These are phyloP conservation scores for Catharanthus roseus DNA, from an alignment of 257 asterid species.

Conservation along the genomic window DNA sequence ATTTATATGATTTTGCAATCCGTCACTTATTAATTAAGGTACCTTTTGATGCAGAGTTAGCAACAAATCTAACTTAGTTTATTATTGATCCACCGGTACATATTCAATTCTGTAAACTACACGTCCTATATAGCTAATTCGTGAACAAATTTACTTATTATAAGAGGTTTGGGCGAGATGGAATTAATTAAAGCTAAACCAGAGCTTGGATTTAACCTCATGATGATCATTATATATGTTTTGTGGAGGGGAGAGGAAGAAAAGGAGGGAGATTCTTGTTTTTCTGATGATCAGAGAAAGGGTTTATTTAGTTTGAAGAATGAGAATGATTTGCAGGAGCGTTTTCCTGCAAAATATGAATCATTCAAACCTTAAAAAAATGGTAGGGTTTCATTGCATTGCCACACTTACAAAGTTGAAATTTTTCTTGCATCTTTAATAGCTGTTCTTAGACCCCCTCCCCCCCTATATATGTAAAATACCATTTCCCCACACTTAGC, in stretches of 20 bases:
- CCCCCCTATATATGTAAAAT: conserved; percentile 23
- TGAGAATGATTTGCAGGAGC: conserved; percentile 58
- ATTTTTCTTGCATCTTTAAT: conserved; percentile 40
- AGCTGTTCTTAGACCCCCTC: conserved; percentile 28
- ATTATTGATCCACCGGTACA: too few relatives aligned
- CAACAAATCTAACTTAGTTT: too few relatives aligned
- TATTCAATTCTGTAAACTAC: too few relatives aligned
- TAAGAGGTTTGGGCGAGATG: too few relatives aligned
- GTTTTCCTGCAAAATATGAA: conserved; percentile 30
- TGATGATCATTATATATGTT: not conserved
- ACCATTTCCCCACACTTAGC: conserved; percentile 53
- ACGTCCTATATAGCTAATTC: too few relatives aligned
- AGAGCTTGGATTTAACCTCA: not conserved
- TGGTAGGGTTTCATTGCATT: conserved; percentile 74
- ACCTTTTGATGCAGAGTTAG: too few relatives aligned
- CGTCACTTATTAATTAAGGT: too few relatives aligned
- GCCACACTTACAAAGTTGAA: conserved; percentile 25
- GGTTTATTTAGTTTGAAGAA: conserved; percentile 33
- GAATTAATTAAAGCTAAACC: too few relatives aligned
- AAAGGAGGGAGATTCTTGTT: conserved; percentile 6
- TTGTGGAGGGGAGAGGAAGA: not conserved
- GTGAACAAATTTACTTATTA: too few relatives aligned
- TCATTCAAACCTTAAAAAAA: conserved; percentile 32
- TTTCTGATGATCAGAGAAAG: conserved; percentile 34
- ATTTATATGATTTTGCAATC: too few relatives aligned